Conservation (phyloP, 805 yeast genomes). For the Yamadazyma laniorum region DNA sequence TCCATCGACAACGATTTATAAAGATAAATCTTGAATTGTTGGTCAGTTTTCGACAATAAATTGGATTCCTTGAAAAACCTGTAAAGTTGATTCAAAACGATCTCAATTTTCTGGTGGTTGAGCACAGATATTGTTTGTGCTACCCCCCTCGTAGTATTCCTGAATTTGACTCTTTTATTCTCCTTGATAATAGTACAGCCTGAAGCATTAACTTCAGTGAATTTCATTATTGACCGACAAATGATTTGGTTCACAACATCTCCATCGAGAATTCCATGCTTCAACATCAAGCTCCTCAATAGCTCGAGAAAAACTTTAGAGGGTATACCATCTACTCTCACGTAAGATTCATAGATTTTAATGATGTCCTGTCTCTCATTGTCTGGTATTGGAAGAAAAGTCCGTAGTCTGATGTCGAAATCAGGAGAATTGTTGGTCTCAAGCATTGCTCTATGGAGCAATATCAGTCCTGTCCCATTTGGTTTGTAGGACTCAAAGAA, state of each 20-base stretch:
- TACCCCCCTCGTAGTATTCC: constrained; percentile 25
- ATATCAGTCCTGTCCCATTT: neutral
- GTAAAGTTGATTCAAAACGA: constrained; percentile 14
- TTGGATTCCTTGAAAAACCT: neutral
- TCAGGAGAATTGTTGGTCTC: neutral
- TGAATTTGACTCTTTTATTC: constrained; percentile 22
- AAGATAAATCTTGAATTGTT: neutral
- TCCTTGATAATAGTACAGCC: neutral
- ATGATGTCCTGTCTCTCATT: constrained; percentile 1
- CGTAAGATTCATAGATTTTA: constrained; percentile 3
- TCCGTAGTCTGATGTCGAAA: constrained; percentile 2
- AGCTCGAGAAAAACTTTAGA: constrained; percentile 12
- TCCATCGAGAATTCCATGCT: constrained; percentile 11
- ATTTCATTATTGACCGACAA: neutral
- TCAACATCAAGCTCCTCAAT: constrained; percentile 11
- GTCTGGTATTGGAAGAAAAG: constrained; percentile 1
- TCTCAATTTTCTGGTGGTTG: constrained; percentile 17
- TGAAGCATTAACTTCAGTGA: neutral
- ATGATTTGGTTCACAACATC: constrained; percentile 7
- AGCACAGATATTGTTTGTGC: constrained; percentile 29
- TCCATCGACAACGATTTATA: constrained; percentile 7
- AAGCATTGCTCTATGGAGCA: constrained; percentile 8
- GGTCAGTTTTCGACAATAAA: neutral
- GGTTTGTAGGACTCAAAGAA: constrained; percentile 1
- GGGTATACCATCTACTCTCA: neutral